Percentiles rank a stretch among this genome's conserved stretches.
phyloP scores from a whole-genome alignment of 139 green algal species.

The Micractinium sp. region DNA sequence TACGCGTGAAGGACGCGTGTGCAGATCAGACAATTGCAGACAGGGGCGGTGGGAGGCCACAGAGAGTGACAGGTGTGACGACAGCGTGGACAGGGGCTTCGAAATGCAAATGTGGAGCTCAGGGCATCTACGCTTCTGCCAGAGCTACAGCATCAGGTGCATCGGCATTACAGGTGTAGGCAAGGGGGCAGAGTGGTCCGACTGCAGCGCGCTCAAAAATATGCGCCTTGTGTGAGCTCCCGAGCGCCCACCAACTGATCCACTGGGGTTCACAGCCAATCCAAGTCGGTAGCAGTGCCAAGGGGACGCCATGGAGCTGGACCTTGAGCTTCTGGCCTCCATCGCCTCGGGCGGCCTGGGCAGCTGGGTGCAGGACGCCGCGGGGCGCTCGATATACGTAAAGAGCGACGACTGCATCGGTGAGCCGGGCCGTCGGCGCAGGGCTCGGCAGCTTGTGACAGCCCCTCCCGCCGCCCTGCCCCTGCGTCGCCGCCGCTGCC shows the following conservation, averaged over 20 bases:
- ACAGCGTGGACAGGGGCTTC: too few species aligned
- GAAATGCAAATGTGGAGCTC: too few species aligned
- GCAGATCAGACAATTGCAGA: too few species aligned
- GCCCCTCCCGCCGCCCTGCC: background rate
- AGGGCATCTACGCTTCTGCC: too few species aligned
- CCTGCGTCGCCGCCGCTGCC: background rate
- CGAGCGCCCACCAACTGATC: background rate
- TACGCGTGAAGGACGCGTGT: too few species aligned
- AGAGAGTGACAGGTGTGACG: too few species aligned
- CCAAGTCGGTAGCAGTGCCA: background rate
- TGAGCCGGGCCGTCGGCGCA: constrained; percentile 31
- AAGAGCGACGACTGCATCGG: constrained; percentile 82
- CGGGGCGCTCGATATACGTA: constrained; percentile 53
- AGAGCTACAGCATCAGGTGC: too few species aligned
- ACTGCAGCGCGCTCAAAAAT: background rate
- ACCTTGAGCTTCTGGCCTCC: constrained; percentile 83
- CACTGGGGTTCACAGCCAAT: background rate
- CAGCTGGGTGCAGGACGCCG: constrained; percentile 42
- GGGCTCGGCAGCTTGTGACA: background rate
- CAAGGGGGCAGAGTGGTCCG: too few species aligned
- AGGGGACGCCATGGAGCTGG: constrained; percentile 40
- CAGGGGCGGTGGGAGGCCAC: too few species aligned
- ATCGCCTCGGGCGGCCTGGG: constrained; percentile 76
- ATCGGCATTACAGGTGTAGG: too few species aligned
- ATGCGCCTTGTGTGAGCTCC: background rate